Evolutionary conservation across 1,284 basidiomycete species (phyloP).

Genomic region (Puccinia brachypodii): DNA sequence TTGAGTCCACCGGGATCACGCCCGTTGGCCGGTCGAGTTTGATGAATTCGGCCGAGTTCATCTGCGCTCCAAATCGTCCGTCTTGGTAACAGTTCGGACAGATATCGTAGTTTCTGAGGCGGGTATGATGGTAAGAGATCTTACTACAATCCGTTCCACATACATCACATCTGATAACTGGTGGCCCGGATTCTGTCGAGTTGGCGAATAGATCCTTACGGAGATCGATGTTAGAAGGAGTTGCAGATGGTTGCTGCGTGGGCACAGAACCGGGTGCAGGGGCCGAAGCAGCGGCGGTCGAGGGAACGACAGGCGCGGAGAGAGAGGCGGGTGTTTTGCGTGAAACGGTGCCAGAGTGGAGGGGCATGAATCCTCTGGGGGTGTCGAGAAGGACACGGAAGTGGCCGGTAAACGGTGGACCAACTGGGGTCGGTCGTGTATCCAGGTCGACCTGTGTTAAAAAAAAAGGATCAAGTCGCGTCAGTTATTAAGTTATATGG

Average conservation of each 20-base stretch:
- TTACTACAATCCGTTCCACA: slow-evolving; percentile 66
- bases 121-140: slow-evolving; percentile 83
- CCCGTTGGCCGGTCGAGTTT: slow-evolving; percentile 67
- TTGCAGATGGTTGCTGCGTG: slow-evolving; percentile 59
- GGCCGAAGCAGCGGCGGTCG: slow-evolving; percentile 29
- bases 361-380: slow-evolving; percentile 88
- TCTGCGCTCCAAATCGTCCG: slow-evolving; percentile 89
- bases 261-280: slow-evolving; percentile 55
- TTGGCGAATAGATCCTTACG: slow-evolving; percentile 78
- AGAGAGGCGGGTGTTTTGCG: slow-evolving; percentile 57
- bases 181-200: slow-evolving; percentile 55
- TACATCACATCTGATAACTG: slow-evolving; percentile 33
- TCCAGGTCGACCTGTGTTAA: slow-evolving; percentile 87
- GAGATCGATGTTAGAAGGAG: slow-evolving; percentile 71
- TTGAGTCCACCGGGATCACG: slow-evolving; percentile 62
- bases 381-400: slow-evolving; percentile 97
- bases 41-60: slow-evolving; percentile 98
- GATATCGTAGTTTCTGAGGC: slow-evolving; percentile 84
- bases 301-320: slow-evolving; percentile 51
- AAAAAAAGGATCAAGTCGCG: not conserved
- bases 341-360: slow-evolving; percentile 76
- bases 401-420: slow-evolving; percentile 96
- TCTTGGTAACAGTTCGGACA: slow-evolving; percentile 90
- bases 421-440: slow-evolving; percentile 85
- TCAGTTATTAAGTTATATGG: not conserved